Evolutionary conservation across 2,329 filamentous ascomycete species (phyloP).

Genomic region (Calonectria crousiana): DNA sequence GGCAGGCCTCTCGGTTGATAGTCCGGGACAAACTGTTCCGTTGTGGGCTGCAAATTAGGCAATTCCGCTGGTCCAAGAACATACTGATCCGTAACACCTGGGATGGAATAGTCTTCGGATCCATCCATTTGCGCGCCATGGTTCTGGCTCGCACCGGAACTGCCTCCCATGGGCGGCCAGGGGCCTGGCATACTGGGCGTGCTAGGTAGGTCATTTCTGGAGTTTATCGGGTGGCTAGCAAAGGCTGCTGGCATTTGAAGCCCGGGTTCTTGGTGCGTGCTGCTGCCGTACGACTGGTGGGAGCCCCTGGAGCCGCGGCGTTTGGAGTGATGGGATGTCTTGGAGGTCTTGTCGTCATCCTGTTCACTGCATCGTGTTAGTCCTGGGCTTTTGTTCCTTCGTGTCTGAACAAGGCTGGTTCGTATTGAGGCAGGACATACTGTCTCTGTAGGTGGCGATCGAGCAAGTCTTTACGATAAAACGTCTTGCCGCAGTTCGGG

Average conservation of each 20-base stretch:
- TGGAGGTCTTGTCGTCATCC: slow-evolving; percentile 24
- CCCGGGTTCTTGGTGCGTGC: slow-evolving; percentile 24
- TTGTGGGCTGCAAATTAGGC: slow-evolving; percentile 31
- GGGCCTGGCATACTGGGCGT: slow-evolving; percentile 29
- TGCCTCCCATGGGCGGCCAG: slow-evolving; percentile 39
- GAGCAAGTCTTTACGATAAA: slow-evolving; percentile 70
- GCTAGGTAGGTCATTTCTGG: slow-evolving; percentile 26
- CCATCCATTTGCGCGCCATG: slow-evolving; percentile 33
- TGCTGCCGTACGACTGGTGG: slow-evolving; percentile 21
- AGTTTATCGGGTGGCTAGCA: slow-evolving; percentile 17
- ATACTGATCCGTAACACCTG: slow-evolving; percentile 37
- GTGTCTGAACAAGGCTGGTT: background rate
- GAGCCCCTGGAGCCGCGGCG: slow-evolving; percentile 35
- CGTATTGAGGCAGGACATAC: slow-evolving; percentile 43
- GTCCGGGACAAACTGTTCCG: slow-evolving; percentile 29
- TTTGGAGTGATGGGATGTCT: slow-evolving; percentile 13
- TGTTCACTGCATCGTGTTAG: slow-evolving; percentile 40
- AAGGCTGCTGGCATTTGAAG: slow-evolving; percentile 39
- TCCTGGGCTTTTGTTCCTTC: background rate
- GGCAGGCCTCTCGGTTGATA: slow-evolving; percentile 41
- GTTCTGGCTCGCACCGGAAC: slow-evolving; percentile 24
- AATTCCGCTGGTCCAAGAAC: slow-evolving; percentile 32
- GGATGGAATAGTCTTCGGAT: slow-evolving; percentile 37
- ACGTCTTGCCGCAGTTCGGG: slow-evolving; percentile 67
- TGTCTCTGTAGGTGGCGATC: slow-evolving; percentile 64